These are phyloP conservation scores for Aureobasidium zeae DNA, from an alignment of 2,329 filamentous ascomycete genomes.

Conservation along the genomic window DNA sequence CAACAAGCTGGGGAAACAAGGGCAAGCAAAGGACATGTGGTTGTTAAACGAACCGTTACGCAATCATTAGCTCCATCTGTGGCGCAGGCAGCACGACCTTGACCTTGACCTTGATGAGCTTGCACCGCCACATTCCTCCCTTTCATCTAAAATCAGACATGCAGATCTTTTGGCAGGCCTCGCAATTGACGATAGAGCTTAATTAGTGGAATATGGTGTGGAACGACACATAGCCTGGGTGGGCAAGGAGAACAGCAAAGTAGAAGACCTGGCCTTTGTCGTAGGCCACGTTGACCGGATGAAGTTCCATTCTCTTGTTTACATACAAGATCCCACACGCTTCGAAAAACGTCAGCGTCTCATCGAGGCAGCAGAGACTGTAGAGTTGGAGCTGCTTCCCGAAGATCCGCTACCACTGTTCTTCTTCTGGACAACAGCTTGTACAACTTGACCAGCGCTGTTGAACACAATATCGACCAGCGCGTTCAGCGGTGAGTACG, in stretches of 20 bases:
- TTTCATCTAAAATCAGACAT: too few relatives aligned
- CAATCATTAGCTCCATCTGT: constrained; percentile 1
- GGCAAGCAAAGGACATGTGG: neutral
- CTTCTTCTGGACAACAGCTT: constrained; percentile 34
- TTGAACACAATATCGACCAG: constrained; percentile 50
- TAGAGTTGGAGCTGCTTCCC: constrained; percentile 9
- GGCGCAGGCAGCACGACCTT: neutral
- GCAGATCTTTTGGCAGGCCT: too few relatives aligned
- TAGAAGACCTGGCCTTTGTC: too few relatives aligned
- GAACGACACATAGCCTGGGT: too few relatives aligned
- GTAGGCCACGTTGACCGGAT: too few relatives aligned
- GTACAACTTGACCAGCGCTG: constrained; percentile 45
- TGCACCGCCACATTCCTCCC: constrained; percentile 6
- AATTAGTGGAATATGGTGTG: too few relatives aligned
- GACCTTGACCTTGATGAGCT: constrained; percentile 1
- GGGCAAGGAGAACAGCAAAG: too few relatives aligned
- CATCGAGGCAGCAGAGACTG: neutral
- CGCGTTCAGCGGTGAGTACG: constrained; percentile 41
- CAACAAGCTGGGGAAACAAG: neutral
- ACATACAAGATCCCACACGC: too few relatives aligned
- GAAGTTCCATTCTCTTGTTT: too few relatives aligned
- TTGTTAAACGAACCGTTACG: neutral
- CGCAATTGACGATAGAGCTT: too few relatives aligned
- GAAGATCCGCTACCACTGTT: constrained; percentile 16
- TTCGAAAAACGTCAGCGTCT: neutral